Evolutionary conservation across 2,329 filamentous ascomycete genomes (phyloP).

Genomic region (Hymenoscyphus albidus): DNA sequence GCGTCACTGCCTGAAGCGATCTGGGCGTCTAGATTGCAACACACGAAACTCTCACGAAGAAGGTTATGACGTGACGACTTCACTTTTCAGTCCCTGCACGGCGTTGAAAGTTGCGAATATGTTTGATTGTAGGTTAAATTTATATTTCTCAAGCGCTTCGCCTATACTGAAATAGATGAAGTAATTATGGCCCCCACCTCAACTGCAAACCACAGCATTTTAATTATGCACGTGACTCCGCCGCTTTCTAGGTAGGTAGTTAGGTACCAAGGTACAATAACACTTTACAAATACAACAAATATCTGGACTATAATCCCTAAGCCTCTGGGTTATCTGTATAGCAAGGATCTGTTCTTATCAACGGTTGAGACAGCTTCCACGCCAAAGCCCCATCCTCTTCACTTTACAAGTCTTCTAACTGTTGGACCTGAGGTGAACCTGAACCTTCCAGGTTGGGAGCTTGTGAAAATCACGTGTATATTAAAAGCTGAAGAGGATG

Average conservation of each 20-base stretch:
- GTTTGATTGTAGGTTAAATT: neutral
- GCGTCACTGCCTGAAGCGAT: neutral
- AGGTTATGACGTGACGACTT: neutral
- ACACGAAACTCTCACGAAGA: conserved; percentile 2
- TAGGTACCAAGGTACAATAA: too few relatives aligned
- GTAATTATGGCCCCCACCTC: neutral
- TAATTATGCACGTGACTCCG: neutral
- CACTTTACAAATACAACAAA: neutral
- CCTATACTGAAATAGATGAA: neutral
- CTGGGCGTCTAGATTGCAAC: neutral
- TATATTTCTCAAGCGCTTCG: neutral
- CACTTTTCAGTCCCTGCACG: neutral
- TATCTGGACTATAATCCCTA: neutral
- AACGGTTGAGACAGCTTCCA: too few relatives aligned
- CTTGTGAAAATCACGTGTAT: neutral
- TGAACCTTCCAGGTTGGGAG: neutral
- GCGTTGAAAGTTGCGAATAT: neutral
- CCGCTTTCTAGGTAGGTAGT: neutral
- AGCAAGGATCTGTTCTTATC: neutral
- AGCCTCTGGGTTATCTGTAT: neutral
- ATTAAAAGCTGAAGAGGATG: too few relatives aligned
- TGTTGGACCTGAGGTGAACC: neutral
- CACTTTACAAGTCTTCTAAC: neutral
- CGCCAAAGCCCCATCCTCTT: neutral
- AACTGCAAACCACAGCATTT: neutral